Evolutionary conservation across 2,329 filamentous ascomycete species (phyloP), one percentile per base, ranked within the genome.

Genomic region (Piedraia hortae): DNA sequence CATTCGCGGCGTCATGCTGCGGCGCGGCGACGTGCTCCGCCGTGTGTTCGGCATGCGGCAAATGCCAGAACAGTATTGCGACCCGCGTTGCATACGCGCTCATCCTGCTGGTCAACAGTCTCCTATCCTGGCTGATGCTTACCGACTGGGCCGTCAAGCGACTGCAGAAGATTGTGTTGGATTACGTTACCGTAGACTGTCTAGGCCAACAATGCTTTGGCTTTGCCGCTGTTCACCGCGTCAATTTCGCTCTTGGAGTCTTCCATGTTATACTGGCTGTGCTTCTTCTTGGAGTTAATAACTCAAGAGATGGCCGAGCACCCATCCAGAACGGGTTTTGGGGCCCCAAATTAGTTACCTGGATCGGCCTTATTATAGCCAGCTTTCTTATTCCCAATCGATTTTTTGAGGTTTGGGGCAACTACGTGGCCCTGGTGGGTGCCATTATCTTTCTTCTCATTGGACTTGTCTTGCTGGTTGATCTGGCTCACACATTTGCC

Each of bases 61-160:
- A 91, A 46, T 93, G 82, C 48, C 75, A 80, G 36, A 93, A 90
- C 56, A 89, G 75, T 50, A 80, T 93, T 51, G 80, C 80, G 25
- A 97, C 85, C 34, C 75, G 85, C 54, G 88, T 93, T 51, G 82
- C 74, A 40, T 45, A 45, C 36, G 42, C 85, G 31, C 63, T 93
- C 39, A 70, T 97, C 30, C 72, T 97, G 24, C 66, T 97, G 33
- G 51, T 93, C 47, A 97, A 97, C 58, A 91, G 82, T 27, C 90
- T 93, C 32, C 46, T 93, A 22, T 82, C 85, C 16, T 97, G 85
- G 85, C 75, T 97, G 35, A 90, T 93, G 77, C 77, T 97, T 51
- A 97, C 85, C 11, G 75, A 78, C 23, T 97, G 85, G 85, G 85
- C 85, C 15, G 74, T 97, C 42, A 75, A 90, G 39, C 93, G 93